phyloP scores from a whole-genome alignment of 306 rosid genomes.

The Quercus engelmannii region DNA sequence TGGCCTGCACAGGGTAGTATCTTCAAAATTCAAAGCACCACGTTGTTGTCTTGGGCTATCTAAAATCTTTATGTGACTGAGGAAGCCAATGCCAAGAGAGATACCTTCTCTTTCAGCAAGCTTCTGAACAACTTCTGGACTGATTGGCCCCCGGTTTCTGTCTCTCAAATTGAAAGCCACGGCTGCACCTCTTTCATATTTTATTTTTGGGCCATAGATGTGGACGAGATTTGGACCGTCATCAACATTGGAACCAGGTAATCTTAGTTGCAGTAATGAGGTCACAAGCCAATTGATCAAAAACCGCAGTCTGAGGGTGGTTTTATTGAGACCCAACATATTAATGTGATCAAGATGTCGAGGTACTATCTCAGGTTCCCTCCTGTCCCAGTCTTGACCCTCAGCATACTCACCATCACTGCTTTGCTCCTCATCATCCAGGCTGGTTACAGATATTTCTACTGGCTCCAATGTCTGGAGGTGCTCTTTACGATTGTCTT shows the following conservation, averaged over 20 bases:
- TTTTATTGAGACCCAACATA: conserved; percentile 88
- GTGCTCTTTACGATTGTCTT: conserved; percentile 60
- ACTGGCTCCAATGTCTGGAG: conserved; percentile 50
- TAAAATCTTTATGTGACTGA: conserved; percentile 69
- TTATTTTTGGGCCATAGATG: conserved; percentile 91
- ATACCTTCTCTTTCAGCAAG: conserved; percentile 90
- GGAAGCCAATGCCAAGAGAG: conserved; percentile 83
- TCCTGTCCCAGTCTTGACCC: conserved; percentile 55
- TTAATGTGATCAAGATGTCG: conserved; percentile 76
- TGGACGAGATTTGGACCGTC: conserved; percentile 55
- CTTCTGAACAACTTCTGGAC: conserved; percentile 88
- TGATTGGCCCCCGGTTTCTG: conserved; percentile 57
- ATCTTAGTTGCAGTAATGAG: conserved; percentile 71
- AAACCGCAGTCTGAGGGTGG: conserved; percentile 78
- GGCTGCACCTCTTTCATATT: conserved; percentile 95
- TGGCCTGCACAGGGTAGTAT: conserved; percentile 67
- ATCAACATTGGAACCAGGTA: conserved; percentile 48
- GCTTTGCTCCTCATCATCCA: conserved; percentile 68
- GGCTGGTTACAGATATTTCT: conserved; percentile 60
- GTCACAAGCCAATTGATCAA: conserved; percentile 95
- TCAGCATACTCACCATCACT: conserved; percentile 81
- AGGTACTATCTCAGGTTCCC: conserved; percentile 75
- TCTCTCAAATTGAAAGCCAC: conserved; percentile 90
- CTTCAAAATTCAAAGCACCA: conserved; percentile 49
- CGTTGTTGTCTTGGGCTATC: conserved; percentile 56